phyloP scores from a whole-genome alignment of 768 basidiomycete genomes.

The Mycena rebaudengoi region DNA sequence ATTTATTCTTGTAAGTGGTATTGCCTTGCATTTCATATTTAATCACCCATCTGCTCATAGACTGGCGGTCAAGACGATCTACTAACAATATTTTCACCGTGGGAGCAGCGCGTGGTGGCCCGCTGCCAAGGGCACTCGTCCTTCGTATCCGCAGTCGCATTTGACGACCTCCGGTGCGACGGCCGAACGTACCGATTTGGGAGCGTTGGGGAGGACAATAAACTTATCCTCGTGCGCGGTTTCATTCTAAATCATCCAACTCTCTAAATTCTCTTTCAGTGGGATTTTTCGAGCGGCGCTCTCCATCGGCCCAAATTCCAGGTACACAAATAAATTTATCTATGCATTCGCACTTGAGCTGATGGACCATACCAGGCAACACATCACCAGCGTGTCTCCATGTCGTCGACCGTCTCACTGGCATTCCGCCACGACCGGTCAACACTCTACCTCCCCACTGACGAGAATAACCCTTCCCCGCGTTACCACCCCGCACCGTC shows the following conservation, averaged over 20 bases:
- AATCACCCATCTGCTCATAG: conserved; percentile 45
- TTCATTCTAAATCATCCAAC: conserved; percentile 15
- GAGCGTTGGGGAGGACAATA: conserved; percentile 97
- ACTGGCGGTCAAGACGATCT: conserved; percentile 98
- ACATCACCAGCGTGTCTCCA: conserved; percentile 78
- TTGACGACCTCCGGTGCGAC: conserved; percentile 90
- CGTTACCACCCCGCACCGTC: conserved; percentile 91
- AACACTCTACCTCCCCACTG: conserved; percentile 61
- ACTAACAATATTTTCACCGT: conserved; percentile 92
- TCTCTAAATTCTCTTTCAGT: conserved; percentile 56
- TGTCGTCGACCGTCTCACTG: conserved; percentile 82
- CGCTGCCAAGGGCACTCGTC: conserved; percentile 97
- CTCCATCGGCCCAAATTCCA: conserved; percentile 89
- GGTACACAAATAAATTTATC: not conserved
- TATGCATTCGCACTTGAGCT: not conserved
- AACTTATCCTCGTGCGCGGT: conserved; percentile 78
- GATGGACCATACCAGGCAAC: too few species aligned
- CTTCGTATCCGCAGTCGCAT: conserved; percentile 89
- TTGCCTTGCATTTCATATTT: conserved; percentile 4
- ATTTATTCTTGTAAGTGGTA: conserved; percentile 77
- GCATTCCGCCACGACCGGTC: conserved; percentile 72
- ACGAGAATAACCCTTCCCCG: conserved; percentile 51
- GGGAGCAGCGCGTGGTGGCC: conserved; percentile 93
- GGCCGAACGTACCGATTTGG: conserved; percentile 93
- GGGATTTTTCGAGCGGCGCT: conserved; percentile 93